These are phyloP conservation scores for Aspergillus sp. DNA, from an alignment of 2,329 filamentous ascomycete genomes.

Conservation along the genomic window DNA sequence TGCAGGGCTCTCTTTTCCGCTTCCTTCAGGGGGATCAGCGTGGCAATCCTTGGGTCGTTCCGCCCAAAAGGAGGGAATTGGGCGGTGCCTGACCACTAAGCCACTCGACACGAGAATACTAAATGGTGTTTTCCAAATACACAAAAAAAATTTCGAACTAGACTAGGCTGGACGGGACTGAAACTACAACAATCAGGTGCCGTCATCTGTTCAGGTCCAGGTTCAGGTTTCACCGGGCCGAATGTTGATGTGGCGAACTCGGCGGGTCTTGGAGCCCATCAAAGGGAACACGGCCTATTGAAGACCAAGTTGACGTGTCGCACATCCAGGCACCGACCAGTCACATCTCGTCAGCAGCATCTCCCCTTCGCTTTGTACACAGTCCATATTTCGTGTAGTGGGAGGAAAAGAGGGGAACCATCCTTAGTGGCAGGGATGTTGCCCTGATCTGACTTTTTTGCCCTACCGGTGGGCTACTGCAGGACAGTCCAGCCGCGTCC, in stretches of 20 bases:
- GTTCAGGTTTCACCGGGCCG: too few species aligned
- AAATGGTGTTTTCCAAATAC: neutral
- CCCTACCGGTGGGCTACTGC: neutral
- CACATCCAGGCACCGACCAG: neutral
- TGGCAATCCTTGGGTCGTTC: neutral
- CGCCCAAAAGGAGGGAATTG: neutral
- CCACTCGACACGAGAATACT: neutral
- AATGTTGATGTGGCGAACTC: neutral
- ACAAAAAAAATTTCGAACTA: neutral
- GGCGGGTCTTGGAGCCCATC: neutral
- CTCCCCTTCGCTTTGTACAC: neutral
- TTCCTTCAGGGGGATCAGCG: neutral
- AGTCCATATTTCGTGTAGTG: too few species aligned
- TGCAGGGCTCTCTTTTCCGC: constrained; percentile 7
- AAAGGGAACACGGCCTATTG: neutral
- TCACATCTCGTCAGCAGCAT: neutral
- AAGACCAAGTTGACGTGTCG: neutral
- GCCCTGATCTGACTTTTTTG: neutral
- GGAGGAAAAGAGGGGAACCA: too few species aligned
- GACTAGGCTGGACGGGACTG: neutral
- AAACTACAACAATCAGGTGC: neutral
- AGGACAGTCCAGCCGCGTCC: neutral
- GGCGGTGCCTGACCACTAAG: neutral
- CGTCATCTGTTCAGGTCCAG: too few species aligned
- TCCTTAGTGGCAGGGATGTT: too few species aligned